These are phyloP conservation scores for Leccinum disarticulatum DNA, from an alignment of 768 basidiomycete species.

Conservation along the genomic window DNA sequence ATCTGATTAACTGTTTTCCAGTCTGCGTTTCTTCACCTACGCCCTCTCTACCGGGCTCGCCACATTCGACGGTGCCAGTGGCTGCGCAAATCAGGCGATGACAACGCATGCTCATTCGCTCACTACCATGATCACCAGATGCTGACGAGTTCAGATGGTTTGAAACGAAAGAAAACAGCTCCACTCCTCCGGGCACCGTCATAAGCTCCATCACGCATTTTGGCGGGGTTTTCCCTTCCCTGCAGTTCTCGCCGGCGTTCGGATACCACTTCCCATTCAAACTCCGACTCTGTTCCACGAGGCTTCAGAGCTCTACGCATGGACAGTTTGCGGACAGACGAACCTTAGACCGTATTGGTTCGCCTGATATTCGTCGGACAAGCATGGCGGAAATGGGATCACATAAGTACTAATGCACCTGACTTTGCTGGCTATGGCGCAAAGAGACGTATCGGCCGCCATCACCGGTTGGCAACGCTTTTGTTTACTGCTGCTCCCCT, in stretches of 20 bases:
- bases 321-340: too few species aligned
- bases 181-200: not conserved
- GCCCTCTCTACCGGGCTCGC: too few species aligned
- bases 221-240: not conserved
- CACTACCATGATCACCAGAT: not conserved
- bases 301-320: not conserved
- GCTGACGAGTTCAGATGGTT: not conserved
- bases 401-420: not conserved
- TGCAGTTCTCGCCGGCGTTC: not conserved
- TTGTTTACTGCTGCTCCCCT: too few species aligned
- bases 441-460: too few species aligned
- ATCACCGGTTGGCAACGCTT: not conserved
- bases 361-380: not conserved
- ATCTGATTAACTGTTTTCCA: too few species aligned
- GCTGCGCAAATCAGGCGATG: not conserved
- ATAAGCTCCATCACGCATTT: not conserved
- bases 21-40: too few species aligned
- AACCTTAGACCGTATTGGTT: not conserved
- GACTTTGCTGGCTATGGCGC: too few species aligned
- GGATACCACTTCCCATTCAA: not conserved
- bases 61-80: not conserved
- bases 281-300: not conserved
- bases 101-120: not conserved
- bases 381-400: not conserved
- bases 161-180: not conserved